Percentiles rank a stretch among this genome's conserved stretches.
Conservation (phyloP, 2,329 filamentous ascomycete genomes). For the Emericellopsis atlantica region DNA sequence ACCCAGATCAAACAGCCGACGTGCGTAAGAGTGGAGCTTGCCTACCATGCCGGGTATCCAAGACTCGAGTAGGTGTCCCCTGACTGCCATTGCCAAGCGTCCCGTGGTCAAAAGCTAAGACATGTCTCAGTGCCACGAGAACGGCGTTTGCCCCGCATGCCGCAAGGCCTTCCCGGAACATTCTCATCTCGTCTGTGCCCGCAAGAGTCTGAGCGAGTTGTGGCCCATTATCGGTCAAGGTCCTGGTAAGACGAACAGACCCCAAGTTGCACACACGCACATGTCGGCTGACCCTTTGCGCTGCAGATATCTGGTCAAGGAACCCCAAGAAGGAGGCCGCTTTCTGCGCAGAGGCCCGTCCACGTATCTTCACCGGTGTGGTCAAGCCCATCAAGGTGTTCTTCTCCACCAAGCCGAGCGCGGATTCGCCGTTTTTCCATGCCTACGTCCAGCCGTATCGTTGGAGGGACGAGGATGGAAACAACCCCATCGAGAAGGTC, state of each 20-base stretch:
- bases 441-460: slow-evolving; percentile 25
- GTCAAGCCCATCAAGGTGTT: slow-evolving; percentile 21
- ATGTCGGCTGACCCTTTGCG: background rate
- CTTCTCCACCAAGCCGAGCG: slow-evolving; percentile 14
- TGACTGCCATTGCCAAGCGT: background rate
- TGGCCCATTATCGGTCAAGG: slow-evolving; percentile 24
- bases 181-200: slow-evolving; percentile 25
- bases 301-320: slow-evolving; percentile 23
- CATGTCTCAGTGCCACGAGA: slow-evolving; percentile 22
- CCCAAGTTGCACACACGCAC: background rate
- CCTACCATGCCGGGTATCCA: slow-evolving; percentile 32
- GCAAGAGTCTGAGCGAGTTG: slow-evolving; percentile 20
- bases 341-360: slow-evolving; percentile 16
- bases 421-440: slow-evolving; percentile 22
- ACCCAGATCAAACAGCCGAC: slow-evolving; percentile 31
- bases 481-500: slow-evolving; percentile 17
- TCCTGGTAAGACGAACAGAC: slow-evolving; percentile 19
- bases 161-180: slow-evolving; percentile 26
- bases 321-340: slow-evolving; percentile 19
- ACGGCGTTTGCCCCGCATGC: slow-evolving; percentile 27
- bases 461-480: slow-evolving; percentile 14
- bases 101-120: slow-evolving; percentile 12
- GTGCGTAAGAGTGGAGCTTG: slow-evolving; percentile 36
- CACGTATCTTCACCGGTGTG: slow-evolving; percentile 22
- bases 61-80: slow-evolving; percentile 28